Evolutionary conservation across 2,329 filamentous ascomycete genomes (phyloP).

Genomic region (Claviceps spartinae): DNA sequence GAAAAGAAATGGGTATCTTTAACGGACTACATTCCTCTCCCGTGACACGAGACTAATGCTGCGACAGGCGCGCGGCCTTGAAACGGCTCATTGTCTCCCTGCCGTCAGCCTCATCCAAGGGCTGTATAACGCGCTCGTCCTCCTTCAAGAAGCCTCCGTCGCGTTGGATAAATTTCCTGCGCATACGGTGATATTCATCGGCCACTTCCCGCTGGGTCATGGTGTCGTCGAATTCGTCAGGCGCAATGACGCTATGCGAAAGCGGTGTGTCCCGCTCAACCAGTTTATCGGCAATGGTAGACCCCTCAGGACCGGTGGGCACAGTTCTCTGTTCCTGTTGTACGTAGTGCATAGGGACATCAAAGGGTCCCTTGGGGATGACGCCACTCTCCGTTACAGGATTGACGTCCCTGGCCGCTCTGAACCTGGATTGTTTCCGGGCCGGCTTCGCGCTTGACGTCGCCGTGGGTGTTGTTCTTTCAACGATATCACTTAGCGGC

Average conservation of each 20-base stretch:
- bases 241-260: slow-evolving; percentile 16
- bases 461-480: slow-evolving; percentile 24
- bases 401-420: slow-evolving; percentile 22
- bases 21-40: slow-evolving; percentile 1
- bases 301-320: slow-evolving; percentile 36
- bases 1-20: not conserved
- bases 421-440: slow-evolving; percentile 38
- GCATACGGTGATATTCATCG: slow-evolving; percentile 67
- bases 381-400: slow-evolving; percentile 4
- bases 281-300: slow-evolving; percentile 45
- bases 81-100: slow-evolving; percentile 57
- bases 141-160: slow-evolving; percentile 71
- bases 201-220: slow-evolving; percentile 66
- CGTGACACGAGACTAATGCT: slow-evolving; percentile 23
- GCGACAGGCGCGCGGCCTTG: slow-evolving; percentile 53
- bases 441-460: slow-evolving; percentile 18
- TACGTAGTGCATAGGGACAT: slow-evolving; percentile 27
- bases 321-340: slow-evolving; percentile 24
- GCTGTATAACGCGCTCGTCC: slow-evolving; percentile 52
- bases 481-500: slow-evolving; percentile 39
- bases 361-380: slow-evolving; percentile 28
- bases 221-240: slow-evolving; percentile 55
- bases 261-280: slow-evolving; percentile 36
- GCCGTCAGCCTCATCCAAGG: slow-evolving; percentile 53
- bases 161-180: slow-evolving; percentile 70